Conservation (phyloP, 23 red algal genomes). For the Porphyridium purpureum region DNA sequence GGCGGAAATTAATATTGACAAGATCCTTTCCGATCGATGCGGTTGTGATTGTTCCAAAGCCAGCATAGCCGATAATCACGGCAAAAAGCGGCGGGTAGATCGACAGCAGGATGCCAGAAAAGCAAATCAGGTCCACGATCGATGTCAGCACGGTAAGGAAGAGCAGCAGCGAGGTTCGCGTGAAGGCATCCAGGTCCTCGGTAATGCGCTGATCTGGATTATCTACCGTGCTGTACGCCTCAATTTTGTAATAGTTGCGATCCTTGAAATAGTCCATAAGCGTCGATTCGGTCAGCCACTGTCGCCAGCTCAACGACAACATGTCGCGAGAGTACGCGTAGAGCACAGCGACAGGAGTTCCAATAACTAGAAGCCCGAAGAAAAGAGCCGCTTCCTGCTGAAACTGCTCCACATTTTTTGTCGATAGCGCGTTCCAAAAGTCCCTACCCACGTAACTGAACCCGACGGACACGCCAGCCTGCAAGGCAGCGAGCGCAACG, state of each 20-base stretch:
- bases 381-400: conserved; percentile 45
- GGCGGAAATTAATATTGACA: conserved; percentile 68
- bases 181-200: conserved; percentile 76
- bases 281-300: conserved; percentile 66
- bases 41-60: conserved; percentile 57
- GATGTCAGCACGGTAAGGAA: conserved; percentile 66
- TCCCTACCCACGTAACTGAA: conserved; percentile 81
- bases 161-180: conserved; percentile 57
- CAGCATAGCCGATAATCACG: conserved; percentile 50
- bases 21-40: conserved; percentile 42
- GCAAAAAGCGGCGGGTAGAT: conserved; percentile 85
- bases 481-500: conserved; percentile 52
- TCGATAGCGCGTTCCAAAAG: conserved; percentile 89
- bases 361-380: conserved; percentile 34
- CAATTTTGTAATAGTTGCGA: conserved; percentile 59
- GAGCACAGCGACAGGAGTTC: conserved; percentile 55
- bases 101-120: conserved; percentile 62
- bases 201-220: conserved; percentile 97
- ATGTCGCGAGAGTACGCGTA: conserved; percentile 65
- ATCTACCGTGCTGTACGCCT: conserved; percentile 46
- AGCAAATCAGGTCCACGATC: conserved; percentile 63
- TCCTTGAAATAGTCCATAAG: conserved; percentile 74
- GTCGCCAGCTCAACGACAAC: conserved; percentile 55
- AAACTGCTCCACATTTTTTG: conserved; percentile 44
- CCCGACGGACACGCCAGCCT: conserved; percentile 76